Conservation (phyloP, 768 basidiomycete genomes). For the Obba rivulosa region DNA sequence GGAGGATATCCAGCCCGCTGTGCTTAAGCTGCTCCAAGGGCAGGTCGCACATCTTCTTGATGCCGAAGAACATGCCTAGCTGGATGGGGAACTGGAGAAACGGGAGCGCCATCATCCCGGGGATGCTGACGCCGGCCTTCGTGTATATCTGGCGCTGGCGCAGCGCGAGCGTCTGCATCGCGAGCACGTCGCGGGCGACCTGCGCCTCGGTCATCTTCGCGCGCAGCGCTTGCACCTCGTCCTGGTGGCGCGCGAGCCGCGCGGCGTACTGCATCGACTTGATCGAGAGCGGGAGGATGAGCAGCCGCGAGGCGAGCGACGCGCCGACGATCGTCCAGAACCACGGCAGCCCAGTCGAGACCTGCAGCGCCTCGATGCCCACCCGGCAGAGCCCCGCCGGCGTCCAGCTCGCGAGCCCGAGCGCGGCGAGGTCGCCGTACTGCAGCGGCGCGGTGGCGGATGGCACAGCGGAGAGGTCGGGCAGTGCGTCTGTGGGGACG, state of each 20-base stretch:
- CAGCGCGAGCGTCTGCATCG: slow-evolving; percentile 37
- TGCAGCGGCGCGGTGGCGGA: slow-evolving; percentile 41
- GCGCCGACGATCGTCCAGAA: slow-evolving; percentile 74
- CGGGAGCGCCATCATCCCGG: slow-evolving; percentile 47
- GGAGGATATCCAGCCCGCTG: slow-evolving; percentile 70
- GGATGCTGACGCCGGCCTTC: slow-evolving; percentile 60
- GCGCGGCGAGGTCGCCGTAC: slow-evolving; percentile 65
- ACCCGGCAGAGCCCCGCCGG: slow-evolving; percentile 61
- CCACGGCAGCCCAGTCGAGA: slow-evolving; percentile 72
- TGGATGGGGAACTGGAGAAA: slow-evolving; percentile 73
- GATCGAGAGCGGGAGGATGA: slow-evolving; percentile 58
- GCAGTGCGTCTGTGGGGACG: slow-evolving; percentile 6
- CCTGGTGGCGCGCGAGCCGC: slow-evolving; percentile 54
- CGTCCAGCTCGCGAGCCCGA: slow-evolving; percentile 58
- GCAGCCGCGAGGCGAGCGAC: slow-evolving; percentile 53
- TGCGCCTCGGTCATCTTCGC: slow-evolving; percentile 37
- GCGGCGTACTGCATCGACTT: slow-evolving; percentile 52
- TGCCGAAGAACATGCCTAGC: slow-evolving; percentile 77
- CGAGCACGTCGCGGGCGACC: slow-evolving; percentile 31
- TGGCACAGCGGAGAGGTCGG: slow-evolving; percentile 7
- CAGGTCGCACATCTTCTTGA: slow-evolving; percentile 63
- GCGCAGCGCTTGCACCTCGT: slow-evolving; percentile 50
- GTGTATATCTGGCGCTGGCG: slow-evolving; percentile 50
- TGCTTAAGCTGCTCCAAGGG: slow-evolving; percentile 71
- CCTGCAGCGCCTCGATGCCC: slow-evolving; percentile 64